phyloP scores from a whole-genome alignment of 192 early-diverging fungal species.

The Coemansia sp. region DNA sequence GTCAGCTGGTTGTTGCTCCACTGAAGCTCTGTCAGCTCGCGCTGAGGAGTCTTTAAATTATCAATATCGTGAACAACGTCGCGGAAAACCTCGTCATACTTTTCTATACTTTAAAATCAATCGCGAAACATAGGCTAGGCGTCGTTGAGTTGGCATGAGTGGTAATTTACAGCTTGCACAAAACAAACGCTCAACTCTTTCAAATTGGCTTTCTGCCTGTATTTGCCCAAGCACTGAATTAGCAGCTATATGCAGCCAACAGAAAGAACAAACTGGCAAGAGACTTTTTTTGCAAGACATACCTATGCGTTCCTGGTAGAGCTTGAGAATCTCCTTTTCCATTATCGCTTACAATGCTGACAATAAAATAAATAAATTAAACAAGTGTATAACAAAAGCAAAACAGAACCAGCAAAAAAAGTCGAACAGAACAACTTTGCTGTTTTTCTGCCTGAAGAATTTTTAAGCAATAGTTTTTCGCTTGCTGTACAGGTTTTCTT shows the following conservation, averaged over 20 bases:
- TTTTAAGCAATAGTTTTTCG: neutral
- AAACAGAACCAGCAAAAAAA: neutral
- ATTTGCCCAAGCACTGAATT: no score
- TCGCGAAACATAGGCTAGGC: neutral
- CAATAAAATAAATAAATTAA: neutral
- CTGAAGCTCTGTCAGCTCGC: slow-evolving; percentile 40
- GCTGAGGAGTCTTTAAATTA: slow-evolving; percentile 43
- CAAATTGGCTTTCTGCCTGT: no score
- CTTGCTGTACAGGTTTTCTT: neutral
- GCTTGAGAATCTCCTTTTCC: slow-evolving; percentile 51
- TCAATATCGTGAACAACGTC: slow-evolving; percentile 44
- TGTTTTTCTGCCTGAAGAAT: no score
- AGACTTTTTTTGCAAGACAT: neutral
- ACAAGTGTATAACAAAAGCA: neutral
- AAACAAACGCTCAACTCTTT: no score
- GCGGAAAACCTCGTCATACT: slow-evolving; percentile 49
- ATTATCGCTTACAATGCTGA: slow-evolving; percentile 11
- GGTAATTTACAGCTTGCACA: no score
- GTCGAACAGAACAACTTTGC: no score
- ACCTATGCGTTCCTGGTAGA: slow-evolving; percentile 55
- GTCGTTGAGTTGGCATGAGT: no score
- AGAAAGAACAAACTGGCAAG: neutral
- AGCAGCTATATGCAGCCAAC: no score
- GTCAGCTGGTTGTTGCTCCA: slow-evolving; percentile 45
- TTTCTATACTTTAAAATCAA: slow-evolving; percentile 23